A percentile compares a stretch with the other conserved stretches of the same genome.
These are phyloP conservation scores for Pseudevernia furfuracea DNA, from an alignment of 495 filamentous ascomycete species.

Conservation along the genomic window DNA sequence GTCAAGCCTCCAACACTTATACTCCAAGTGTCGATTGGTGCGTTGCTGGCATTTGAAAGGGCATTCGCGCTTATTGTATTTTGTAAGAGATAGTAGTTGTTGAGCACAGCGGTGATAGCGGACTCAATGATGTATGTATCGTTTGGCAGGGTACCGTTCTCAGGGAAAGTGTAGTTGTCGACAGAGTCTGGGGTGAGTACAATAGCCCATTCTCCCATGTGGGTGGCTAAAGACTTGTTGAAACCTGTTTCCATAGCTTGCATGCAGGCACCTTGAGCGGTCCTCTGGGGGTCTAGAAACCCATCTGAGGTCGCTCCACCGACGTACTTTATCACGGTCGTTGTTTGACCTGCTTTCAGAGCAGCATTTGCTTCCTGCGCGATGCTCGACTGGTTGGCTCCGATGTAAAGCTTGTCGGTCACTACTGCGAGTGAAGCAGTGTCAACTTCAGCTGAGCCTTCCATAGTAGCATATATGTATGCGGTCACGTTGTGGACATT, in stretches of 20 bases:
- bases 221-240: conserved; percentile 38
- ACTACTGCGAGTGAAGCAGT: conserved; percentile 39
- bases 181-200: conserved; percentile 51
- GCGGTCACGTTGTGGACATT: conserved; percentile 51
- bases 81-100: conserved; percentile 62
- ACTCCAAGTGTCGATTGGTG: conserved; percentile 48
- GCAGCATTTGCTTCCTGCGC: conserved; percentile 47
- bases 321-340: conserved; percentile 51
- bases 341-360: conserved; percentile 42
- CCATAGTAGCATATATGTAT: conserved; percentile 48
- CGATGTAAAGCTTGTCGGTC: conserved; percentile 40
- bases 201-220: conserved; percentile 48
- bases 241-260: conserved; percentile 42
- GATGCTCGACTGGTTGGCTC: conserved; percentile 51
- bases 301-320: conserved; percentile 56
- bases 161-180: conserved; percentile 51
- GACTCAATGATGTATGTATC: conserved; percentile 52
- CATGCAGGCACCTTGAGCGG: conserved; percentile 42
- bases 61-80: conserved; percentile 54
- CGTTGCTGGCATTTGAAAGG: conserved; percentile 32
- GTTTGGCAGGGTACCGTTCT: conserved; percentile 51
- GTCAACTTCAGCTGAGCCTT: conserved; percentile 41
- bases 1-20: conserved; percentile 55
- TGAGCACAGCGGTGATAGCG: conserved; percentile 58
- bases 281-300: conserved; percentile 44